Base-by-base conservation (phyloP, 108 stramenopile species). In the Stephanodiscus triporus region DNA sequence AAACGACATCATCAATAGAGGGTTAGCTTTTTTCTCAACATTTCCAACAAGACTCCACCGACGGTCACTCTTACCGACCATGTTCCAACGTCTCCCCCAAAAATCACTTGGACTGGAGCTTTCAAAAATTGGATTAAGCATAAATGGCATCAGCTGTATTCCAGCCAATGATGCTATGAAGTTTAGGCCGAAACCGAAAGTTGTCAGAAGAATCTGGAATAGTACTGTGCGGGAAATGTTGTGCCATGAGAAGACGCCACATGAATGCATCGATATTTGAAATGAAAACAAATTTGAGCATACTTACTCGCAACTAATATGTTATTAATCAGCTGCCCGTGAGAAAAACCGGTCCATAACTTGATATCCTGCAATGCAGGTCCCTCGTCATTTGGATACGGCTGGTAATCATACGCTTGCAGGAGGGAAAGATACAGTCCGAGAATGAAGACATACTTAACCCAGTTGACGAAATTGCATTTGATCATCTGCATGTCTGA, bases 171-270 rank as follows among this genome's bases (percentile, higher is more conserved):
- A 74, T 48, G 83, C 85, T 20, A 78, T 19, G 29, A 77, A 59
- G 24, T 45, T 68, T 61, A 91, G 36, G 2, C 77, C 85, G 38
- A 83, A 88, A 16, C 77, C 48, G 66, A 84, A 87, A 30, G 84
- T 78, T 24, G 88, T 83, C 68, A 91, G 63, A 66, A 86, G 82
- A 11, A 87, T 24, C 75, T 88, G 86, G 60, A 91, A 87, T 7
- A 87, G 59, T 10, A 88, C 69, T 80, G 62, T 23, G 55, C 10
- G 47, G 53, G 20, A 37, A 62, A 48, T 27, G 59, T 53, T 10
- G 32, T 23, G 19, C 37, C 23, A 14, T 34, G 14, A 42, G 20
- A 50, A 36, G 30, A 36, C 19, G 53, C 27, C 10, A 19, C 23
- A 48, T 6, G 30, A 40, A 53, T 43, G 20, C 11, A 56, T 59